Conservation (phyloP, 345 rosid species). For the Boechera retrofracta region DNA sequence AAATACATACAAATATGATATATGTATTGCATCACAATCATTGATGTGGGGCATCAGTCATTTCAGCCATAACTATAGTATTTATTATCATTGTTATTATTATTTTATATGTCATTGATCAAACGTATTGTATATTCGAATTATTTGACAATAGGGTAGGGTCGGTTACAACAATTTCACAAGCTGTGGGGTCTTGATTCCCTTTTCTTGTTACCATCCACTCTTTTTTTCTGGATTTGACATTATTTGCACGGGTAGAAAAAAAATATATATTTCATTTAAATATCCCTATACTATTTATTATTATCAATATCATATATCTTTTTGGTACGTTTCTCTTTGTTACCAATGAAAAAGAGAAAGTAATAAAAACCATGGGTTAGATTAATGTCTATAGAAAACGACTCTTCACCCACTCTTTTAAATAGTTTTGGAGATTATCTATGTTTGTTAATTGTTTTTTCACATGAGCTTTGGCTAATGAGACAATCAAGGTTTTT, state of each 20-base stretch:
- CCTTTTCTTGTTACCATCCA: conserved; percentile 36
- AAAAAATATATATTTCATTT: background rate
- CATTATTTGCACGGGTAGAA: conserved; percentile 41
- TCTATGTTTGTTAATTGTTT: conserved; percentile 33
- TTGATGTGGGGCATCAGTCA: conserved; percentile 53
- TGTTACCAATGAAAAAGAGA: conserved; percentile 34
- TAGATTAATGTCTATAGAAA: conserved; percentile 50
- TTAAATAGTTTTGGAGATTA: conserved; percentile 39
- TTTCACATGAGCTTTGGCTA: conserved; percentile 25
- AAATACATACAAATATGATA: conserved; percentile 4
- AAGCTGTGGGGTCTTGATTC: conserved; percentile 45
- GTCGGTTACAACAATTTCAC: conserved; percentile 47
- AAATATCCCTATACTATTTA: conserved; percentile 11
- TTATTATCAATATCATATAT: background rate
- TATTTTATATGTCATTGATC: conserved; percentile 30
- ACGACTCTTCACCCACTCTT: conserved; percentile 61
- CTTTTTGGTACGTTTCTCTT: conserved; percentile 26
- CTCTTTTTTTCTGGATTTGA: conserved; percentile 41
- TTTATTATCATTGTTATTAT: conserved; percentile 27
- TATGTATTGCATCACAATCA: conserved; percentile 45
- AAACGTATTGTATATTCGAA: conserved; percentile 36
- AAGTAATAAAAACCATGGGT: conserved; percentile 36
- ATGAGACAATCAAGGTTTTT: conserved; percentile 44
- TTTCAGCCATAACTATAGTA: conserved; percentile 44
- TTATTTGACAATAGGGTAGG: conserved; percentile 55